phyloP scores from a whole-genome alignment of 305 asterid genomes.

The Petunia hybrid region DNA sequence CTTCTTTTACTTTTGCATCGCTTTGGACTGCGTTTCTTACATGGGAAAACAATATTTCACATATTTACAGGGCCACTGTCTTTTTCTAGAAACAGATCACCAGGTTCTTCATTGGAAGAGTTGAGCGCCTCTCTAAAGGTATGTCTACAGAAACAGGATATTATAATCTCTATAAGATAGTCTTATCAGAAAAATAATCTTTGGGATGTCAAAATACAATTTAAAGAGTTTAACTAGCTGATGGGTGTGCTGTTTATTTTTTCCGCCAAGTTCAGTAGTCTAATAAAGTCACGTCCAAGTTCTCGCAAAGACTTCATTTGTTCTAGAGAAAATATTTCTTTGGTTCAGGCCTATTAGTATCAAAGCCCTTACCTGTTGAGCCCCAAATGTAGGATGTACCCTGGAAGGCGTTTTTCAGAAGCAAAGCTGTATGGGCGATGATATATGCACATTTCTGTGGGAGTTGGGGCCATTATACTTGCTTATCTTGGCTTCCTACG shows the following conservation, averaged over 20 bases:
- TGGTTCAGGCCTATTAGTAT: slow-evolving; percentile 24
- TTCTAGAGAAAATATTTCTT: background rate
- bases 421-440: slow-evolving; percentile 99
- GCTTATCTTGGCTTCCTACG: slow-evolving; percentile 98
- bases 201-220: too few species aligned
- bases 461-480: slow-evolving; percentile 97
- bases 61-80: slow-evolving; percentile 64
- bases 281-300: background rate
- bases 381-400: slow-evolving; percentile 77
- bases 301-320: slow-evolving; percentile 16
- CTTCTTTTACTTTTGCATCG: slow-evolving; percentile 27
- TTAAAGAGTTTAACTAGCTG: too few species aligned
- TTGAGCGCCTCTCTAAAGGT: slow-evolving; percentile 78
- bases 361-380: slow-evolving; percentile 23
- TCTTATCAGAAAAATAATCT: too few species aligned
- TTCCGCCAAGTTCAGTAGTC: background rate
- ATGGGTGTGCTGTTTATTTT: background rate
- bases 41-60: slow-evolving; percentile 1
- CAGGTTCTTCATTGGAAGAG: slow-evolving; percentile 65
- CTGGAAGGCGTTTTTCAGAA: slow-evolving; percentile 87
- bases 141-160: slow-evolving; percentile 2
- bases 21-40: slow-evolving; percentile 6
- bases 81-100: slow-evolving; percentile 52
- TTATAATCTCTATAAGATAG: too few species aligned
- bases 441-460: slow-evolving; percentile 98